Base-by-base conservation (phyloP, 1,139 yeast species). In the Suhomyces coccinellae region DNA sequence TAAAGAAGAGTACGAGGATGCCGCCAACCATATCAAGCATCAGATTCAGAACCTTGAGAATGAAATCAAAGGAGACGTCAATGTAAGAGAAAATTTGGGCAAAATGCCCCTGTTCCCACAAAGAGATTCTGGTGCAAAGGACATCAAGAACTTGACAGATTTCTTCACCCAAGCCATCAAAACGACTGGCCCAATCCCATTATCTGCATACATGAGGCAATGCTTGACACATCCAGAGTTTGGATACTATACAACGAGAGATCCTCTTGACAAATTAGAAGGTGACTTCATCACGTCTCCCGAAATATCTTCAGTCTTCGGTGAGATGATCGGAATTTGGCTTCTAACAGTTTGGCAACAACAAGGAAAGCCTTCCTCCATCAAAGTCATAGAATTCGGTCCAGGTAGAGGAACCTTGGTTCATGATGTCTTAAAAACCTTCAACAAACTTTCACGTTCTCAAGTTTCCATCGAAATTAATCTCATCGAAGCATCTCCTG, bases 241-340 rank as follows among this genome's bases (percentile, higher is more conserved):
- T 51, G 96, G 96, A 0, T 88, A 88, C 62, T 88, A 88, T 61
- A 85, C 90, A 16, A 84, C 88, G 3, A 68, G 84, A 53, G 83
- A 87, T 55, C 96, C 96, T 0, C 69, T 88, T 33, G 89, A 87
- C 46, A 52, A 69, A 0, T 57, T 62, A 11, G 61, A 62, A 1
- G 96, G 96, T 5, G 96, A 88, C 63, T 88, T 88, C 61, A 77
- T 85, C 45, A 88, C 96, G 0, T 84, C 93, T 0, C 96, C 96
- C 0, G 96, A 88, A 64, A 87, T 88, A 41, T 85, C 95, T 4
- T 89, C 88, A 38, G 85, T 87, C 67, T 88, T 88, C 69, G 96
- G 96, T 10, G 96, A 88, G 59, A 79, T 87, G 71, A 75, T 87
- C 44, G 96, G 95, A 0, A 69, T 88, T 9, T 88, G 95, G 90